These are phyloP conservation scores for Monascus purpureus DNA, from an alignment of 495 filamentous ascomycete species.

Conservation along the genomic window DNA sequence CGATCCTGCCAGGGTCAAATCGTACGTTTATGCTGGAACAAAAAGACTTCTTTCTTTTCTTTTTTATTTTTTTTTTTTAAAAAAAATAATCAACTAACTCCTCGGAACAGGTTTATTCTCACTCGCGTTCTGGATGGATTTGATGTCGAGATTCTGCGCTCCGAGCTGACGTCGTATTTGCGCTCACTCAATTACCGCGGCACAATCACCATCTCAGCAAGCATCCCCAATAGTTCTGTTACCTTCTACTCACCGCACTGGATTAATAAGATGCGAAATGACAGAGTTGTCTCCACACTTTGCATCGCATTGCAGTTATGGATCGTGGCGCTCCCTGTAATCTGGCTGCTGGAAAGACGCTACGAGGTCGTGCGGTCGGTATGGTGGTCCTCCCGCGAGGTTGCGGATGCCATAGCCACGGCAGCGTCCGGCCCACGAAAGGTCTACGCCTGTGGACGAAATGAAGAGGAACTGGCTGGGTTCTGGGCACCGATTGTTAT, in stretches of 20 bases:
- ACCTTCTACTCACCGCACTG: conserved; percentile 34
- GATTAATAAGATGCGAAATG: conserved; percentile 27
- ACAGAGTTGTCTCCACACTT: conserved; percentile 19
- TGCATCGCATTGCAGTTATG: conserved; percentile 30
- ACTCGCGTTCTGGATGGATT: conserved; percentile 23
- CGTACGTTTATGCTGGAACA: too few species aligned
- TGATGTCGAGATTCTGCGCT: conserved; percentile 14
- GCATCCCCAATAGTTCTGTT: conserved; percentile 14
- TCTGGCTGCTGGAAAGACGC: conserved; percentile 25
- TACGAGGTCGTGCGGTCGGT: conserved; percentile 22
- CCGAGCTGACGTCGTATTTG: conserved; percentile 22
- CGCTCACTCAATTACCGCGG: conserved; percentile 30
- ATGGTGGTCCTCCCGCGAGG: conserved; percentile 18
- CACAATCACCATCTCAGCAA: conserved; percentile 10
- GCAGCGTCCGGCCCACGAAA: conserved; percentile 5
- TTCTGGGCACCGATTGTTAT: conserved; percentile 26
- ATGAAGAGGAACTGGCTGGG: conserved; percentile 17
- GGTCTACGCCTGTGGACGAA: conserved; percentile 15
- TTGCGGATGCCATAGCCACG: too few species aligned
- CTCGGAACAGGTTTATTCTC: conserved; percentile 20
- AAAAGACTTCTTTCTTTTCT: not conserved
- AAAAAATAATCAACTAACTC: too few species aligned
- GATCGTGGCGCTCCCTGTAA: conserved; percentile 30
- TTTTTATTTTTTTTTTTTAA: not conserved
- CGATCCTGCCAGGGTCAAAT: conserved; percentile 26